Percentiles rank a stretch among this genome's conserved stretches.
Conservation (phyloP, 2,329 filamentous ascomycete species). For the Epichloe sp. region DNA sequence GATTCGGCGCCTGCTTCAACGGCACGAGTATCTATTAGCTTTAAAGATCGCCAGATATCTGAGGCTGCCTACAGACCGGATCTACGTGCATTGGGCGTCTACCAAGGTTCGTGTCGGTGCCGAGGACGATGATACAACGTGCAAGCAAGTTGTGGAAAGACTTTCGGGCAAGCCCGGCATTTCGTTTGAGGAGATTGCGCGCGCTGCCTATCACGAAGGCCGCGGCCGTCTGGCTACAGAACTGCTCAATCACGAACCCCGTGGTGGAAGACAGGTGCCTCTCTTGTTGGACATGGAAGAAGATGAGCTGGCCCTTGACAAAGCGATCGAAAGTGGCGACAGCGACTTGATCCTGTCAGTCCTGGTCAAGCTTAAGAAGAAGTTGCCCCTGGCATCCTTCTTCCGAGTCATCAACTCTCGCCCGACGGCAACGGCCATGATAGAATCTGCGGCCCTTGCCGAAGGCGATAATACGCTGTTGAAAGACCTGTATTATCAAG, state of each 20-base stretch:
- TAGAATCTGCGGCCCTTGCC: constrained; percentile 64
- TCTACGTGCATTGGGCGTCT: constrained; percentile 94
- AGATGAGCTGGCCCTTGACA: constrained; percentile 87
- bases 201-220: constrained; percentile 88
- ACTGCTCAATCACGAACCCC: constrained; percentile 82
- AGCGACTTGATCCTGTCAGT: constrained; percentile 89
- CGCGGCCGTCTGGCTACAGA: constrained; percentile 79
- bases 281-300: constrained; percentile 90
- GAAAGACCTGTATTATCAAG: constrained; percentile 95
- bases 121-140: constrained; percentile 80
- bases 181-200: constrained; percentile 88
- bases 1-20: constrained; percentile 73
- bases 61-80: constrained; percentile 70
- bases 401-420: constrained; percentile 82
- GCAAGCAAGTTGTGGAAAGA: constrained; percentile 72
- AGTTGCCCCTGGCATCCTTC: constrained; percentile 79
- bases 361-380: constrained; percentile 75
- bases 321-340: constrained; percentile 90
- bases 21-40: constrained; percentile 82
- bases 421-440: constrained; percentile 74
- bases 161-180: constrained; percentile 81
- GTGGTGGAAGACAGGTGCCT: constrained; percentile 91
- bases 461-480: constrained; percentile 66
- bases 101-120: constrained; percentile 79
- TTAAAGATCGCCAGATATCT: constrained; percentile 81